Conservation (phyloP, 1,284 basidiomycete species). For the Puccinia hordei region DNA sequence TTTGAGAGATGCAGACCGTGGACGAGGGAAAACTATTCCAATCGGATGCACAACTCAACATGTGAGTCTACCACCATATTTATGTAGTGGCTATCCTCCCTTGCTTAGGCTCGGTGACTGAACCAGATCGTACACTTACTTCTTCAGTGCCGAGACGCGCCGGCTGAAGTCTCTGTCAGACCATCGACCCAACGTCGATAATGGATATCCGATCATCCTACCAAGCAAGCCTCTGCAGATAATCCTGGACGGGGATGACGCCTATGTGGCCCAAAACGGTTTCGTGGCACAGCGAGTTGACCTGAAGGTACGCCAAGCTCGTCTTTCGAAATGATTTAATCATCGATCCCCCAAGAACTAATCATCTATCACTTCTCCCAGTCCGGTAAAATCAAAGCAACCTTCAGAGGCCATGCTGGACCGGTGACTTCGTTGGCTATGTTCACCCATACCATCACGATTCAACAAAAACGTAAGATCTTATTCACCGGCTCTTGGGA, state of each 20-base stretch:
- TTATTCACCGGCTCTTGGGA: conserved; percentile 88
- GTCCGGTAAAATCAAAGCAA: conserved; percentile 74
- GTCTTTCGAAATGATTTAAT: background rate
- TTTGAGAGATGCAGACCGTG: conserved; percentile 54
- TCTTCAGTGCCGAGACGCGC: conserved; percentile 50
- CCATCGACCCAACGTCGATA: conserved; percentile 70
- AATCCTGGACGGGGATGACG: conserved; percentile 67
- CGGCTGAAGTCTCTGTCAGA: conserved; percentile 57
- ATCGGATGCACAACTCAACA: conserved; percentile 72
- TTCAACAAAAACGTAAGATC: conserved; percentile 65
- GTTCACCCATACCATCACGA: conserved; percentile 55
- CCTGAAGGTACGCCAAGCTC: conserved; percentile 66
- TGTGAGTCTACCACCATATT: conserved; percentile 62
- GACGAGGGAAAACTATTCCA: conserved; percentile 66
- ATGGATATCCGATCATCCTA: conserved; percentile 76
- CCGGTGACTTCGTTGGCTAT: conserved; percentile 81
- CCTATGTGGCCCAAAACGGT: conserved; percentile 84
- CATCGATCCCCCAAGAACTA: conserved; percentile 52
- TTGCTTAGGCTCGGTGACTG: background rate
- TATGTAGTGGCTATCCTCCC: background rate
- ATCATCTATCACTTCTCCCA: conserved; percentile 58
- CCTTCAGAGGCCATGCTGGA: conserved; percentile 78
- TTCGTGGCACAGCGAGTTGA: conserved; percentile 72
- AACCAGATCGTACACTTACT: conserved; percentile 39
- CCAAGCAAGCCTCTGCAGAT: conserved; percentile 74